Base-by-base conservation (phyloP, 2,329 filamentous ascomycete species). In the Epichloe hybrida region DNA sequence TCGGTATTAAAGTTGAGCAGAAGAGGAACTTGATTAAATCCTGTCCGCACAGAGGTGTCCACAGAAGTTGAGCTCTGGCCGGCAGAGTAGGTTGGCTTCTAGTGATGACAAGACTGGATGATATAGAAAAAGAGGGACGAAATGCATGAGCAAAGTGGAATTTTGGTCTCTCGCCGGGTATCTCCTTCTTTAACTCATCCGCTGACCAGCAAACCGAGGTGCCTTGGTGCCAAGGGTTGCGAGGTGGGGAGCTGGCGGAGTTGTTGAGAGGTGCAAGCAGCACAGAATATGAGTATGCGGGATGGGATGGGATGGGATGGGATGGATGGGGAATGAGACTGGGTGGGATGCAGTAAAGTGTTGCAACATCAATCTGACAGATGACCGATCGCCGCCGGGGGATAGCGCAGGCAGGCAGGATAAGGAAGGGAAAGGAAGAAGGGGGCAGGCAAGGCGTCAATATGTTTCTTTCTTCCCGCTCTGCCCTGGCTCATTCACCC, bases 51-150 rank as follows among this genome's bases (percentile, higher is more conserved):
- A 42, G 31, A 40, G 27, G 15, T 27, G 46, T 21, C 37, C 38
- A 34, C 35, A 9, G 39, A 13, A 39, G 23, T 46, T 34, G 36
- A 42, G 48, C 52, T 54, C 50, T 52, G 52, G 44, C 52, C 50
- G 21, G 52, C 52, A 54, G 50, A 52, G 52, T 43, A 44, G 21
- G 9, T 27, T n/a, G 27, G 39, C 20, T 38, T 44, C 15, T 27
- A 9, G n/a, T 37, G 11, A 42, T 17, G 20, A 31, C 27, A 46
- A 34, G 17, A 2, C 17, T 35, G 23, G 27, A 31, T 9, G 27
- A 8, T 31, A 3, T 31, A 15, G 21, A 23, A 23, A 21, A 27
- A 17, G 23, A 15, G 15, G 20, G 9, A 17, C 21, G 11, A 37
- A 11, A 5, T 21, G 40, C 9, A 40, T 20, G 4, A 21, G 12